Evolutionary conservation across 768 basidiomycete genomes (phyloP), one percentile per base, ranked within the genome.

Genomic region (Udeniomyces megalosporus): DNA sequence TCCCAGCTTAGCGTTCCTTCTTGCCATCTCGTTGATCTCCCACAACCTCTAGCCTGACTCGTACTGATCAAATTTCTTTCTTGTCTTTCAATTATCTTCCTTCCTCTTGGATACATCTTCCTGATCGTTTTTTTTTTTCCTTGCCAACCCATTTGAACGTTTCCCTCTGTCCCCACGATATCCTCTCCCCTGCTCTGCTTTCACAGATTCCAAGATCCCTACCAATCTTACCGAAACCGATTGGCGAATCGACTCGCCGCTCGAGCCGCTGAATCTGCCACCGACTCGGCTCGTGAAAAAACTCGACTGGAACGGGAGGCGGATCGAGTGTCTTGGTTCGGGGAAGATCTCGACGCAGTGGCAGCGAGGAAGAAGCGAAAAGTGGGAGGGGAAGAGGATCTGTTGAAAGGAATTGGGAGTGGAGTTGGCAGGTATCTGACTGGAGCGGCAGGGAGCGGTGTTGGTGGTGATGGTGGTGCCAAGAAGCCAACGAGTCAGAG

Each of bases 181-280:
- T 22, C 38, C 15, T 28, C 60, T 34, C 20, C 35, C 61, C 47
- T 62, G 15, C 64, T 67, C 47, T 66, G 32, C 42, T 34, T 42
- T 46, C 20, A 35, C 69, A 90, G 88, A 58, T 85, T 88, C 69
- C 86, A 90, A 75, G 92, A 99, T 73, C 95, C 95, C 0, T 97
- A 95, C 69, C 86, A 93, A 58, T 85, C 85, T 44, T 96, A 95
- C 74, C 89, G 92, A 71, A 78, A 77, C 26, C 83, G 89, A 15
- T 80, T 89, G 8, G 80, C 81, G 35, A 90, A 85, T 69, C 86
- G 85, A 67, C 79, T 88, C 11, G 83, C 85, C 1, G 66, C 68
- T 31, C 72, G 68, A 44, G 70, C 71, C 28, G 50, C 81, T 77
- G 66, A 76, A 77, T 66, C 61, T 4, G n/a, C 28, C 28, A 24